Conservation (phyloP, 192 early-diverging fungal genomes). For the Backusella luteola region DNA sequence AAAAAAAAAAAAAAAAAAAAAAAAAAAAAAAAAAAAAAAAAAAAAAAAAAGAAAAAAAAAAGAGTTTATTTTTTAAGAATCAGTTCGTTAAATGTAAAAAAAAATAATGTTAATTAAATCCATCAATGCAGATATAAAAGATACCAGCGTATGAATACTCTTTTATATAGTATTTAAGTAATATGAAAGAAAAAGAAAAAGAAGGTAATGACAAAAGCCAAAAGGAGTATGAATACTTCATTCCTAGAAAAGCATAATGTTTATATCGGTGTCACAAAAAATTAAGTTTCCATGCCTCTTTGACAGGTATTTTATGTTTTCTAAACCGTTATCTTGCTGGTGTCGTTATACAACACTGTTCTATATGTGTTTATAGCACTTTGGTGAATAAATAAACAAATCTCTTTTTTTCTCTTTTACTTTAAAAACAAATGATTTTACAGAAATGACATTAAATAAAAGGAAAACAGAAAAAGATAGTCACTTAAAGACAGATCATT, state of each 20-base stretch:
- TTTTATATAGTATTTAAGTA: too few relatives aligned
- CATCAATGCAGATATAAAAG: too few relatives aligned
- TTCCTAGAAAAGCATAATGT: background rate
- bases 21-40: too few relatives aligned
- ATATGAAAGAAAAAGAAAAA: background rate
- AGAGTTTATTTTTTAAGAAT: background rate
- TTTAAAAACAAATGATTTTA: background rate
- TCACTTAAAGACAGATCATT: background rate
- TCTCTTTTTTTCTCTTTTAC: background rate
- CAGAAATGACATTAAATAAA: background rate
- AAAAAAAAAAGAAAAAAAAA: background rate
- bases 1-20: too few relatives aligned
- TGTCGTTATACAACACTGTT: background rate
- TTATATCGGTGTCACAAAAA: background rate
- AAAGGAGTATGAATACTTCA: background rate
- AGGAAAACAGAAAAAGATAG: background rate
- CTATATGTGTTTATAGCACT: background rate
- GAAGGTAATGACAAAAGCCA: background rate
- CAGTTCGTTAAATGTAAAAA: background rate
- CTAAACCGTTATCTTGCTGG: background rate
- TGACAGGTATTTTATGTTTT: background rate
- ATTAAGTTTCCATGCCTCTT: slow-evolving; percentile 1
- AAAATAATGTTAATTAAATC: background rate
- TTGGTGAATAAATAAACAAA: background rate
- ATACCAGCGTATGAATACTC: too few relatives aligned